Evolutionary conservation across 163 green algal genomes (phyloP).

Genomic region (Coccomyxa subellipsoidea): DNA sequence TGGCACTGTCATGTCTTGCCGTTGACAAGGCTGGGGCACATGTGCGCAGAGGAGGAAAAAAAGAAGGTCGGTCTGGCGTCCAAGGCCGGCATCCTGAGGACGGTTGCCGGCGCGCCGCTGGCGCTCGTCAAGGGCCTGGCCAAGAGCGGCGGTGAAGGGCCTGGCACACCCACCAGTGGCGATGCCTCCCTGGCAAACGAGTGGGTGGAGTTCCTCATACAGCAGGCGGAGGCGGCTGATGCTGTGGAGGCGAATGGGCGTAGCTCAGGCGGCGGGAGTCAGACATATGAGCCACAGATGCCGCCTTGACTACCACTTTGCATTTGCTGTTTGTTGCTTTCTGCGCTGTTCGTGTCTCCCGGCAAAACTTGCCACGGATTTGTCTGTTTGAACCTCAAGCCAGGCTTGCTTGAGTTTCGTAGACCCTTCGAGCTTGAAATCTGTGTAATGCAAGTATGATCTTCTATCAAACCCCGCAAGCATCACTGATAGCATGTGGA

Average conservation of each 20-base stretch:
- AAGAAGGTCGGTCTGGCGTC: conserved; percentile 34
- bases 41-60: conserved; percentile 54
- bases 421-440: too few relatives aligned
- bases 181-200: conserved; percentile 40
- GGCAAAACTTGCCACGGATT: too few relatives aligned
- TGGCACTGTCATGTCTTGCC: neutral
- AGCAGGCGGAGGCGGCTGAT: conserved; percentile 32
- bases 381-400: too few relatives aligned
- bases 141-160: neutral
- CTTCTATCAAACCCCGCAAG: too few relatives aligned
- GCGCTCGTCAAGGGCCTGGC: conserved; percentile 21
- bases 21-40: neutral
- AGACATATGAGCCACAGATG: neutral
- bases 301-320: too few relatives aligned
- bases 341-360: too few relatives aligned
- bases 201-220: conserved; percentile 47
- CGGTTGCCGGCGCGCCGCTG: conserved; percentile 42
- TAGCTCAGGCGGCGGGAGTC: neutral
- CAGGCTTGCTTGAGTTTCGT: too few relatives aligned
- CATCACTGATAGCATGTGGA: too few relatives aligned
- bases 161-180: neutral
- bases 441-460: too few relatives aligned
- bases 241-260: neutral
- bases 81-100: conserved; percentile 40
- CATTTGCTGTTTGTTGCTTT: too few relatives aligned